These are phyloP conservation scores for Barnettozyma sp. DNA, from an alignment of 805 yeast genomes.

Conservation along the genomic window DNA sequence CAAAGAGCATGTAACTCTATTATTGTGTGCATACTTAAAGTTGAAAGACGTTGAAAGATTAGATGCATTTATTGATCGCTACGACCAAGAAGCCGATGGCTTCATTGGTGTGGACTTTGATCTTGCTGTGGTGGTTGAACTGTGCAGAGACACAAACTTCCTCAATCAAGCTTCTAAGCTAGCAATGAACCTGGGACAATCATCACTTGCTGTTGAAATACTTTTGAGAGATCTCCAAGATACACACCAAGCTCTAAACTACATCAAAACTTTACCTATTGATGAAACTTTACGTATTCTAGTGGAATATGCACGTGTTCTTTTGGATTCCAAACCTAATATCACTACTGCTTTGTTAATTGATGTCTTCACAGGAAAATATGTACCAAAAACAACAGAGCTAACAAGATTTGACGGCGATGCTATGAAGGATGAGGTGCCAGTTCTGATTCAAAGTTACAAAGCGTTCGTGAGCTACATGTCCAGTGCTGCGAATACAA, in stretches of 20 bases:
- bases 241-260: constrained; percentile 53
- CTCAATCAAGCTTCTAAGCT: constrained; percentile 58
- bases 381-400: constrained; percentile 36
- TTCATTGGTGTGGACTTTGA: constrained; percentile 46
- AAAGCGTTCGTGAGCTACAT: constrained; percentile 53
- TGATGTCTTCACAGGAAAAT: constrained; percentile 83
- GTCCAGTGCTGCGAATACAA: constrained; percentile 27
- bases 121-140: constrained; percentile 54
- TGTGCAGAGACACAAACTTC: constrained; percentile 70
- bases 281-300: constrained; percentile 73
- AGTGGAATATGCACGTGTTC: constrained; percentile 53
- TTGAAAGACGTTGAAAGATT: constrained; percentile 55
- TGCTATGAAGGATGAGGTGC: constrained; percentile 13
- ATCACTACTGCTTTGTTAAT: constrained; percentile 79
- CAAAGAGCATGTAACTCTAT: constrained; percentile 75
- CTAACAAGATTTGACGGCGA: constrained; percentile 14
- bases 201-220: constrained; percentile 70
- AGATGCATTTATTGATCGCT: constrained; percentile 44
- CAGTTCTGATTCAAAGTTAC: constrained; percentile 40
- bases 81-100: constrained; percentile 28
- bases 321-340: constrained; percentile 65
- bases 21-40: constrained; percentile 76
- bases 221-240: constrained; percentile 59
- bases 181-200: constrained; percentile 65
- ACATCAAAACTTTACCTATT: constrained; percentile 58